Evolutionary conservation across 1,284 basidiomycete species (phyloP).

Genomic region (Tranzscheliella williamsii): DNA sequence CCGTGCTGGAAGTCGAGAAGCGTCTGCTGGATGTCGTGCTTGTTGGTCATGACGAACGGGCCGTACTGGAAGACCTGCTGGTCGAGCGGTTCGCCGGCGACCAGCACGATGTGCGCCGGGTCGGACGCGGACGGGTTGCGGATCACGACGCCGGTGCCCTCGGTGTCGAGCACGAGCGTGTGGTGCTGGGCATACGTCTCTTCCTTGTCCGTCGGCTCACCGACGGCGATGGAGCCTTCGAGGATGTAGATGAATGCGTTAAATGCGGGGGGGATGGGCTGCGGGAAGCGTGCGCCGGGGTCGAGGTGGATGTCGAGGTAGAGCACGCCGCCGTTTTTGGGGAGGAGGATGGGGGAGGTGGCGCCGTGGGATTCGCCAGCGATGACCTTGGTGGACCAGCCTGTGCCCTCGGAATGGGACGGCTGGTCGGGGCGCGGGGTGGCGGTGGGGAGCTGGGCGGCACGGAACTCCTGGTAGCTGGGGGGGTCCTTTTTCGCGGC

Average conservation of each 20-base stretch:
- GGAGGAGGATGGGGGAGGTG: conserved; percentile 81
- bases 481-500: conserved; percentile 77
- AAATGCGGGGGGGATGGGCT: conserved; percentile 71
- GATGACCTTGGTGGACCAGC: conserved; percentile 76
- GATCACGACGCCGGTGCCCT: conserved; percentile 67
- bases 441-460: conserved; percentile 59
- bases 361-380: conserved; percentile 84
- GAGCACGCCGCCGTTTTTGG: conserved; percentile 80
- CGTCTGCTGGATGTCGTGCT: conserved; percentile 79
- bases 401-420: conserved; percentile 60
- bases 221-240: conserved; percentile 66
- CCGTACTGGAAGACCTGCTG: conserved; percentile 86
- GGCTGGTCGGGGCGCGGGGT: conserved; percentile 67
- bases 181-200: conserved; percentile 68
- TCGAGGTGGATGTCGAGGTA: conserved; percentile 80
- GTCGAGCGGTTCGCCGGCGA: conserved; percentile 84
- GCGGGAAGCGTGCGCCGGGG: conserved; percentile 74
- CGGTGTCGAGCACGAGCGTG: conserved; percentile 69
- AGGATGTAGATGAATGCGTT: conserved; percentile 61
- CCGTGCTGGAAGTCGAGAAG: conserved; percentile 79
- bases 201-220: conserved; percentile 59
- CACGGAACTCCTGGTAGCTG: conserved; percentile 65
- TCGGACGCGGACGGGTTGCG: conserved; percentile 59
- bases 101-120: conserved; percentile 59
- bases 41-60: conserved; percentile 74